These are phyloP conservation scores for Leishmania aethiopica DNA, from an alignment of 208 protist species.

Conservation along the genomic window DNA sequence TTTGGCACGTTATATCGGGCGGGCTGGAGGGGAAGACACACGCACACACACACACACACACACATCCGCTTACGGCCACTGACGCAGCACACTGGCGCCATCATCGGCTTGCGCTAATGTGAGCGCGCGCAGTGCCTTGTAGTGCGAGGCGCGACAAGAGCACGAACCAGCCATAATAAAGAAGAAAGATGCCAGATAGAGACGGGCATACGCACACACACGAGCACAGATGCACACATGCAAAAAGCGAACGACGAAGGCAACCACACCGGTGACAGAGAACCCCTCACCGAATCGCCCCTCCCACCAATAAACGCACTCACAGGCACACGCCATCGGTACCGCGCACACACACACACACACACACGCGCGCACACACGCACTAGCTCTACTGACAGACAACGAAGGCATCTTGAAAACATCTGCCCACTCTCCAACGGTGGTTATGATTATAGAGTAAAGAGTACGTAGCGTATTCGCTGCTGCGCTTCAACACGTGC, in stretches of 20 bases:
- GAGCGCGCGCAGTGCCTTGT: too few species aligned
- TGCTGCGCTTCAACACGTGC: too few species aligned
- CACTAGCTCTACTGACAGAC: too few species aligned
- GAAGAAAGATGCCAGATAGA: neutral
- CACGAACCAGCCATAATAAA: neutral
- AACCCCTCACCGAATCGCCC: neutral
- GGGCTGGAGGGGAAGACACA: neutral
- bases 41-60: neutral
- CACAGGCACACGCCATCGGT: too few species aligned
- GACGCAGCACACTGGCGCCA: neutral
- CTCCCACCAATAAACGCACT: neutral
- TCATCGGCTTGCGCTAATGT: neutral
- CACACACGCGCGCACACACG: too few species aligned
- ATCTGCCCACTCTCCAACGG: neutral
- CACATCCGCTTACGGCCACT: neutral
- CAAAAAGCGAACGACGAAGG: neutral
- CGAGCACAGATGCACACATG: neutral
- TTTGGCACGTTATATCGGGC: neutral
- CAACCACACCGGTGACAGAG: neutral
- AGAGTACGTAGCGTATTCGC: too few species aligned
- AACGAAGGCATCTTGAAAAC: neutral
- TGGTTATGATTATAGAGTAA: neutral
- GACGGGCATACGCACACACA: neutral
- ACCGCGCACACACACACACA: too few species aligned
- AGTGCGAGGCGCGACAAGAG: too few species aligned